Conservation (phyloP, 2,329 filamentous ascomycete species). For the Podosphaera xanthii region DNA sequence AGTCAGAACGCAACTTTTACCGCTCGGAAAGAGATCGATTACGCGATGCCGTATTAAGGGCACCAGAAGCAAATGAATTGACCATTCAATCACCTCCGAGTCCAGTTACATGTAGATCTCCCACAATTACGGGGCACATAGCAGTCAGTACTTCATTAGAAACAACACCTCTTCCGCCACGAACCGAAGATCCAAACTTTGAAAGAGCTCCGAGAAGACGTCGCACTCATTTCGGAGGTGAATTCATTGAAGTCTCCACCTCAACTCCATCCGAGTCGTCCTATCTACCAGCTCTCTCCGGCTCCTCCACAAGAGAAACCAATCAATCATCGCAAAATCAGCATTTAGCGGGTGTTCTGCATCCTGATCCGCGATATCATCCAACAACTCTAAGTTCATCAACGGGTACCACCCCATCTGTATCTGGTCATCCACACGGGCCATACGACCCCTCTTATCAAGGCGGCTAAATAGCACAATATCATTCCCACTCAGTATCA, state of each 20-base stretch:
- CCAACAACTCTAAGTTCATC: too few species aligned
- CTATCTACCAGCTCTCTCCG: background rate
- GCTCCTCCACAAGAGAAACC: background rate
- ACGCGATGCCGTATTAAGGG: slow-evolving; percentile 38
- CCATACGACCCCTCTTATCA: too few species aligned
- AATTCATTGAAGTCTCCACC: slow-evolving; percentile 6
- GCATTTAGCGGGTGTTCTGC: too few species aligned
- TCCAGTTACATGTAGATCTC: slow-evolving; percentile 15
- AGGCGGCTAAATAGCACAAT: too few species aligned
- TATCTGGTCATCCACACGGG: too few species aligned
- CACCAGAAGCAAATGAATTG: slow-evolving; percentile 30
- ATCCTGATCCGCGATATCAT: too few species aligned
- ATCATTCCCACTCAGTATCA: too few species aligned
- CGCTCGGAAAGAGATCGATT: slow-evolving; percentile 49
- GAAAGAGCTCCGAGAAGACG: slow-evolving; percentile 14
- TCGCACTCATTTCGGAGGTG: slow-evolving; percentile 14
- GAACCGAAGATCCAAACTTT: slow-evolving; percentile 6
- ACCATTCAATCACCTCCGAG: slow-evolving; percentile 29
- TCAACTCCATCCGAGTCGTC: background rate
- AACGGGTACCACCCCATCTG: too few species aligned
- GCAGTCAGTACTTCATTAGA: slow-evolving; percentile 5
- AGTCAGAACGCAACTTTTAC: slow-evolving; percentile 50
- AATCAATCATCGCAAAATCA: background rate
- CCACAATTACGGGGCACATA: background rate
- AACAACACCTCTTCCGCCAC: slow-evolving; percentile 5